These are phyloP conservation scores for Dendrobium catenatum DNA, from an alignment of 106 monocot genomes.

Conservation along the genomic window DNA sequence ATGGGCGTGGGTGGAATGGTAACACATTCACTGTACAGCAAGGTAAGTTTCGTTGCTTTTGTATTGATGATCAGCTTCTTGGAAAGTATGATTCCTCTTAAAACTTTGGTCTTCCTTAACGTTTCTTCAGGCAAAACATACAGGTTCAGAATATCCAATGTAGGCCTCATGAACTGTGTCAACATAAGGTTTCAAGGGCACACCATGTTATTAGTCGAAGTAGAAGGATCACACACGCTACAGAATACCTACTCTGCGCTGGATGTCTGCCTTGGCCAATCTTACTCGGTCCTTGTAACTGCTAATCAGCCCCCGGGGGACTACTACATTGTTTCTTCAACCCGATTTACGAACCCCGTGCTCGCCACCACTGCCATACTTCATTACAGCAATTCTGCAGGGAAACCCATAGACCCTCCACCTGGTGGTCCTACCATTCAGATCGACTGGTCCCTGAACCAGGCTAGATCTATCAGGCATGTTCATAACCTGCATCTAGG, in stretches of 20 bases:
- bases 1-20: slow-evolving; percentile 34
- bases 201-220: slow-evolving; percentile 29
- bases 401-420: slow-evolving; percentile 6
- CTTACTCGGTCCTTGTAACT: slow-evolving; percentile 28
- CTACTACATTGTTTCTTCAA: slow-evolving; percentile 26
- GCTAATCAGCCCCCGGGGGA: slow-evolving; percentile 25
- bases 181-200: slow-evolving; percentile 35
- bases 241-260: slow-evolving; percentile 25
- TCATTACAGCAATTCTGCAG: slow-evolving; percentile 24
- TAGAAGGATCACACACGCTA: slow-evolving; percentile 32
- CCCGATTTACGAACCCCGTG: slow-evolving; percentile 21
- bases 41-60: slow-evolving; percentile 19
- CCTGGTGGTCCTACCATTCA: slow-evolving; percentile 28
- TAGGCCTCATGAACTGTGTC: slow-evolving; percentile 20
- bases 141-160: slow-evolving; percentile 34
- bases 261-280: slow-evolving; percentile 23
- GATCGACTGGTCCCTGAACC: slow-evolving; percentile 30
- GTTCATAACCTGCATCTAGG: not conserved
- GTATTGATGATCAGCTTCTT: not conserved
- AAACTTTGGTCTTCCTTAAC: not conserved
- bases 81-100: too few species aligned
- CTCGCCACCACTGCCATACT: slow-evolving; percentile 23
- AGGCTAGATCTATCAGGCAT: slow-evolving; percentile 34
- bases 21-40: slow-evolving; percentile 47
- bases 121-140: slow-evolving; percentile 27